Evolutionary conservation across 257 asterid genomes (phyloP), one percentile per base, ranked within the genome.

Genomic region (Petunia axillaris): DNA sequence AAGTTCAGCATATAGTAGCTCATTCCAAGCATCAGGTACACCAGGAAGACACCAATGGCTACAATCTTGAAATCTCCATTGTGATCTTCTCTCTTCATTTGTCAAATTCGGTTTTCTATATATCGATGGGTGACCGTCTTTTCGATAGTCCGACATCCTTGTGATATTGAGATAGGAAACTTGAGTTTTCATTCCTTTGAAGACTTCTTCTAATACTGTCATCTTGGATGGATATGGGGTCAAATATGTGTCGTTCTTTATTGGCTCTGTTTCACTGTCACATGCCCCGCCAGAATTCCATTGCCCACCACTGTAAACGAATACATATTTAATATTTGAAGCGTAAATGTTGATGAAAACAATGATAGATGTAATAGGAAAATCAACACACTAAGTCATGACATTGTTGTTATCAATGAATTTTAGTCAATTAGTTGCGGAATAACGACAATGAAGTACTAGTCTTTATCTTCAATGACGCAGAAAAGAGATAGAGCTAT

Each of bases 11-110:
- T 88, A 92, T 0, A 92, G 87, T 76, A 92, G 84, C 74, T 92
- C 94, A 58, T 92, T 92, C 97, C 97, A 92, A 0, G 87, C 68
- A 82, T 92, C 97, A 7, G 96, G 97, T 15, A 91, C 96, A 0
- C 97, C 97, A 0, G 97, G 97, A 3, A 92, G 92, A 74, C 97
- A 92, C 97, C 97, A 92, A 82, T 92, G 97, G 82, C 96, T 89
- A 79, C 97, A 92, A 73, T 92, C 96, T 53, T 92, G 97, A 40
- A 81, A 70, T 13, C 71, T 82, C 60, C 89, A 55, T 4, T 87
- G 93, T 39, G 88, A 65, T 82, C 58, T 71, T 66, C 74, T 84
- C 79, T 91, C 93, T 10, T 68, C 83, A 0, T 83, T 82, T 3
- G 91, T 75, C 8, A 79, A 63, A 38, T 87, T 80, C 1, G 57